Percentiles rank a stretch among this genome's conserved stretches.
Evolutionary conservation across 768 basidiomycete species (phyloP).

Genomic region (Russula sp.): DNA sequence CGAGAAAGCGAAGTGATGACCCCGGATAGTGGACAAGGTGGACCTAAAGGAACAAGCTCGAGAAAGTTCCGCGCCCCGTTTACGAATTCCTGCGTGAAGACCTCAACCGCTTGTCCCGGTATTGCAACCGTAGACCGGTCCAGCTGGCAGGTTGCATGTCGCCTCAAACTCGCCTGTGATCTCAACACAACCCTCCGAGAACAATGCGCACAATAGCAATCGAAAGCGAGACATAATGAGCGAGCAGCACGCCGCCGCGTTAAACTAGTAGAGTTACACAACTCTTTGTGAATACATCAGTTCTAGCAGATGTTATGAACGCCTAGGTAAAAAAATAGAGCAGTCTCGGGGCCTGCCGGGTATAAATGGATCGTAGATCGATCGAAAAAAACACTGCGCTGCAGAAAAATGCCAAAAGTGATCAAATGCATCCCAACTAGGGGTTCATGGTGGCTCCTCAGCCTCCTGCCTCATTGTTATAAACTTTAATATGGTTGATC

Average conservation of each 20-base stretch:
- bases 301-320: not conserved
- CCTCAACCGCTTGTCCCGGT: not conserved
- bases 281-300: not conserved
- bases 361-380: not conserved
- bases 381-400: not conserved
- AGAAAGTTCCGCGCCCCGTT: too few relatives aligned
- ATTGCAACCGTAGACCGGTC: not conserved
- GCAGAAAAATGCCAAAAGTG: not conserved
- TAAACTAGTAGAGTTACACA: not conserved
- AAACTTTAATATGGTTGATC: slow-evolving; percentile 21
- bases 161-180: too few relatives aligned
- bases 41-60: not conserved
- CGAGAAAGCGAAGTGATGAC: not conserved
- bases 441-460: not conserved
- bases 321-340: not conserved
- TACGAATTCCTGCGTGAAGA: not conserved
- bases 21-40: not conserved
- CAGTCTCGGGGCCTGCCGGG: not conserved
- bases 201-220: not conserved
- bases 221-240: not conserved
- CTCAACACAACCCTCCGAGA: not conserved
- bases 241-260: not conserved
- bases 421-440: not conserved
- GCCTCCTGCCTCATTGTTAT: not conserved
- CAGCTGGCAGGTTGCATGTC: not conserved